phyloP scores from a whole-genome alignment of 2,329 filamentous ascomycete species.

The Trichoderma breve region DNA sequence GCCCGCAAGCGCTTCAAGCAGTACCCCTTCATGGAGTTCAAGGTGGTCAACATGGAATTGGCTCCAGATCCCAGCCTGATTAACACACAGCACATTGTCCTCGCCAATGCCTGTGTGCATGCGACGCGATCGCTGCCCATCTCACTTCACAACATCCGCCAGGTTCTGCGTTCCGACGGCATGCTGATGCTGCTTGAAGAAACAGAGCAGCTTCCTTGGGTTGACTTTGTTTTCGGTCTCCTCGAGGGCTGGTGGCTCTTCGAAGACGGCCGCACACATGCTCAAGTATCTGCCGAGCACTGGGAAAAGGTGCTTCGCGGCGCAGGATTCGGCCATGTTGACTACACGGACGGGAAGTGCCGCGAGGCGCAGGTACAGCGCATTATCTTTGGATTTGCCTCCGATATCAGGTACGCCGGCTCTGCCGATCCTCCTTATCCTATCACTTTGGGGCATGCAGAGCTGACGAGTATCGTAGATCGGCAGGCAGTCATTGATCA shows the following conservation, averaged over 20 bases:
- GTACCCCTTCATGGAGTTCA: too few species aligned
- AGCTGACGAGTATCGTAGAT: background rate
- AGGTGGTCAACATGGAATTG: too few species aligned
- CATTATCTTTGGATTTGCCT: background rate
- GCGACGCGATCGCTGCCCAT: conserved; percentile 28
- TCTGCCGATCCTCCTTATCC: background rate
- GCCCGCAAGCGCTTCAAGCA: too few species aligned
- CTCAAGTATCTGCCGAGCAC: conserved; percentile 10
- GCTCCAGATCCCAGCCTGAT: conserved; percentile 16
- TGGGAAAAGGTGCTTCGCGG: conserved; percentile 21
- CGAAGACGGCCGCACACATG: conserved; percentile 22
- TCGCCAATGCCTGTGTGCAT: conserved; percentile 38
- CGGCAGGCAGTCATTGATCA: background rate
- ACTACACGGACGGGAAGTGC: conserved; percentile 24
- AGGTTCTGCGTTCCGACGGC: conserved; percentile 21
- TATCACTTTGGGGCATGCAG: background rate
- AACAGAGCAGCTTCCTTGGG: conserved; percentile 24
- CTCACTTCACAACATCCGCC: conserved; percentile 23
- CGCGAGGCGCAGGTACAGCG: conserved; percentile 13
- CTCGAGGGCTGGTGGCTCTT: conserved; percentile 39
- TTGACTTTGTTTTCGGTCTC: conserved; percentile 35
- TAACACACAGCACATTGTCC: conserved; percentile 31
- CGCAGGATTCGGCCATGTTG: conserved; percentile 24
- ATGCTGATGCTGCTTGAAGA: conserved; percentile 23
- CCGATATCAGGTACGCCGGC: background rate